phyloP scores from a whole-genome alignment of 164 flowering plant genomes.

The Platanus orientalis region DNA sequence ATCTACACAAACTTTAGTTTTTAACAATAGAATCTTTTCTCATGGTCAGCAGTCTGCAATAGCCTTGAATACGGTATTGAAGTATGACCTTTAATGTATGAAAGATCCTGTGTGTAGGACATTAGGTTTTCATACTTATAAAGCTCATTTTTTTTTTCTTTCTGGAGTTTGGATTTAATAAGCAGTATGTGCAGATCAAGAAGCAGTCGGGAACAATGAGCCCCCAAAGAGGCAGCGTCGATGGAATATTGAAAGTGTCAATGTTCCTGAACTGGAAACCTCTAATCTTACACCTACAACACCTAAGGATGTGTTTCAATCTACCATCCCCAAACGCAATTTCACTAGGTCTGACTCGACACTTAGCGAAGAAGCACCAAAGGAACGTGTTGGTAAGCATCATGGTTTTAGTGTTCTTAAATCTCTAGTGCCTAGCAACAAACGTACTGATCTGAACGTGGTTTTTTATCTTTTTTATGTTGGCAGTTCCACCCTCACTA shows the following conservation, averaged over 20 bases:
- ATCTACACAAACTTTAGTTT: too few relatives aligned
- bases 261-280: conserved; percentile 6
- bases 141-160: background rate
- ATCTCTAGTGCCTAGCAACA: background rate
- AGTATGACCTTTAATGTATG: too few relatives aligned
- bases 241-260: conserved; percentile 10
- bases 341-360: conserved; percentile 7
- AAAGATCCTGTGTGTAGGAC: too few relatives aligned
- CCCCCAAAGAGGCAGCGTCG: conserved; percentile 16
- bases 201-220: conserved; percentile 1
- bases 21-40: too few relatives aligned
- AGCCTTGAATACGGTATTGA: too few relatives aligned
- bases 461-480: background rate
- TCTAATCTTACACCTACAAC: background rate
- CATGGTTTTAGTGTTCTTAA: background rate
- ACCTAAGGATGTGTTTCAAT: conserved; percentile 1
- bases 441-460: background rate
- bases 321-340: background rate
- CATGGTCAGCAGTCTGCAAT: too few relatives aligned
- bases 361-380: conserved; percentile 2
- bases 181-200: conserved; percentile 2
- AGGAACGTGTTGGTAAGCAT: conserved; percentile 13
- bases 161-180: background rate
- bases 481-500: conserved; percentile 13
- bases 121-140: too few relatives aligned